These are phyloP conservation scores for Lophiotrema nucula DNA, from an alignment of 495 filamentous ascomycete genomes.

Conservation along the genomic window DNA sequence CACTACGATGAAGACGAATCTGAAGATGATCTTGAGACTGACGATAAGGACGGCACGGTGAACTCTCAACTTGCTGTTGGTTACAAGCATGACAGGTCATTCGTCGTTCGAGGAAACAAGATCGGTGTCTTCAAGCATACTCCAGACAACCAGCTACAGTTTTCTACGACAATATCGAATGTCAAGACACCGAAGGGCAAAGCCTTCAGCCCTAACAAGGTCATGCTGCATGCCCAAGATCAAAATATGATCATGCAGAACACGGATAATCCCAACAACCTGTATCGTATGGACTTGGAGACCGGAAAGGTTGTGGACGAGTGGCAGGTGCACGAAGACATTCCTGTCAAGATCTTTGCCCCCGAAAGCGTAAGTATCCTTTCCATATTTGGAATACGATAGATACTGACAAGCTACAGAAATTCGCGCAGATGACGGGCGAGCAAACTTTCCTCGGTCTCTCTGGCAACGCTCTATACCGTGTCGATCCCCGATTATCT, in stretches of 20 bases:
- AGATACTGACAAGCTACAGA: slow-evolving; percentile 49
- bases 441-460: slow-evolving; percentile 94
- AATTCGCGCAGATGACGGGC: slow-evolving; percentile 96
- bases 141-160: slow-evolving; percentile 85
- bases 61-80: slow-evolving; percentile 98
- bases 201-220: slow-evolving; percentile 90
- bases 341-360: slow-evolving; percentile 82
- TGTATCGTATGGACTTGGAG: slow-evolving; percentile 98
- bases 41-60: slow-evolving; percentile 72
- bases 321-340: slow-evolving; percentile 99
- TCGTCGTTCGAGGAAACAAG: slow-evolving; percentile 93
- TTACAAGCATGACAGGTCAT: slow-evolving; percentile 95
- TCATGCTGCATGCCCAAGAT: slow-evolving; percentile 96
- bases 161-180: slow-evolving; percentile 96
- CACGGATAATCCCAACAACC: slow-evolving; percentile 74
- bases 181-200: slow-evolving; percentile 86
- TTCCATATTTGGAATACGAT: neutral
- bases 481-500: slow-evolving; percentile 85
- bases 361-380: slow-evolving; percentile 67
- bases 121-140: slow-evolving; percentile 99
- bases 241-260: slow-evolving; percentile 91
- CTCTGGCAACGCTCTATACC: slow-evolving; percentile 87
- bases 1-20: slow-evolving; percentile 93
- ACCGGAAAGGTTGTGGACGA: slow-evolving; percentile 99
- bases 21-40: slow-evolving; percentile 74